Conservation (phyloP, 495 filamentous ascomycete species). For the Aspergillus heteromorphus region DNA sequence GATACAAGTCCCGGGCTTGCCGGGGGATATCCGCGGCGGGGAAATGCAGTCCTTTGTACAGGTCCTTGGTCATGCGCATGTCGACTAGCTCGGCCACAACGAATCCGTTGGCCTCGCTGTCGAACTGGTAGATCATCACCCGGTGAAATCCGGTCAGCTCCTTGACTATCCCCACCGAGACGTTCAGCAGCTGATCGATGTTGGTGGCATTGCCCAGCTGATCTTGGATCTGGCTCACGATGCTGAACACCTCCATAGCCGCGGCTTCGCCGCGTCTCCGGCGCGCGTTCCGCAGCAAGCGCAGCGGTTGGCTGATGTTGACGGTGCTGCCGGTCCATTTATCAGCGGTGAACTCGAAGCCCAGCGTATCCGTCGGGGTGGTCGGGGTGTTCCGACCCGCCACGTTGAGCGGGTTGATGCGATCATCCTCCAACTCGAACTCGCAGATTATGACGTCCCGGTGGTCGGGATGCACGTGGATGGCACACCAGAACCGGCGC, state of each 20-base stretch:
- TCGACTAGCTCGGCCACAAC: conserved; percentile 89
- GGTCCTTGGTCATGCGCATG: conserved; percentile 69
- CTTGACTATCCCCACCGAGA: conserved; percentile 41
- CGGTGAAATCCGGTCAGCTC: conserved; percentile 91
- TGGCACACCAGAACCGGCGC: conserved; percentile 81
- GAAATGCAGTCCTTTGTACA: conserved; percentile 88
- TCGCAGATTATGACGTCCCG: conserved; percentile 79
- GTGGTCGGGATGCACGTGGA: conserved; percentile 64
- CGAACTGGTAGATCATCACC: conserved; percentile 92
- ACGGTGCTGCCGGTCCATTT: conserved; percentile 65
- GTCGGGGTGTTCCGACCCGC: conserved; percentile 51
- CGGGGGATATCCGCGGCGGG: conserved; percentile 88
- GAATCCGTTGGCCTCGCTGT: conserved; percentile 72
- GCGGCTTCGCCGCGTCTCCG: conserved; percentile 77
- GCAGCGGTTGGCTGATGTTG: conserved; percentile 67
- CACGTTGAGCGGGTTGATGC: conserved; percentile 59
- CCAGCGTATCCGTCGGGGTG: conserved; percentile 67
- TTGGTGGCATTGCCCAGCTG: conserved; percentile 27
- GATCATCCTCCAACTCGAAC: conserved; percentile 85
- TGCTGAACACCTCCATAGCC: conserved; percentile 90
- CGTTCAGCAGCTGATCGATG: conserved; percentile 53
- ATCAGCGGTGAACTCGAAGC: conserved; percentile 60
- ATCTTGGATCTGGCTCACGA: conserved; percentile 68
- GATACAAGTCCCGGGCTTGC: conserved; percentile 74
- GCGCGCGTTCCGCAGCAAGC: conserved; percentile 72